Conservation (phyloP, 179 eudicot genomes). For the Kewa caespitosa region DNA sequence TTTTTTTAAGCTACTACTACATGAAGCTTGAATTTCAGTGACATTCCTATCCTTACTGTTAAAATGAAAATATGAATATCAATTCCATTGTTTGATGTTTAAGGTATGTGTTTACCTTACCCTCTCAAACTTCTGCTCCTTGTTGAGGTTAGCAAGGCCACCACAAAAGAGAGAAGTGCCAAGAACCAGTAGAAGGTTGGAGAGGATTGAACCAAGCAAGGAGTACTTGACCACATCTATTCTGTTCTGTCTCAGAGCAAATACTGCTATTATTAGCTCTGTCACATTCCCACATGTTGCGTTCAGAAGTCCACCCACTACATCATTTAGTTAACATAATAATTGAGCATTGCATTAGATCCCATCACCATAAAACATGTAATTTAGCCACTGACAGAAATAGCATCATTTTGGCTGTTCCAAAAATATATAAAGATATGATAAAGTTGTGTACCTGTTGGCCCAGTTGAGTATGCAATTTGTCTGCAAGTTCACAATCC, state of each 20-base stretch:
- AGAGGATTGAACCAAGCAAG: slow-evolving; percentile 83
- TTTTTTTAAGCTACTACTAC: no score
- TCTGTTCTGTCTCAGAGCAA: slow-evolving; percentile 61
- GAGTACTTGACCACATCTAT: slow-evolving; percentile 81
- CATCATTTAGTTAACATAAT: background rate
- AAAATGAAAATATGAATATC: no score
- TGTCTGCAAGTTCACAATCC: slow-evolving; percentile 55
- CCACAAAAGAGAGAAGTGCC: slow-evolving; percentile 85
- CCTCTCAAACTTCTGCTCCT: slow-evolving; percentile 77
- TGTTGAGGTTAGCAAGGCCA: slow-evolving; percentile 61
- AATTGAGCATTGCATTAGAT: no score
- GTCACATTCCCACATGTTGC: slow-evolving; percentile 97
- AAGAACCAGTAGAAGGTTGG: slow-evolving; percentile 86
- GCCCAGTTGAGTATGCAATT: slow-evolving; percentile 79
- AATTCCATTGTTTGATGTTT: background rate
- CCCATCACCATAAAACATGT: background rate
- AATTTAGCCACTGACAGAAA: no score
- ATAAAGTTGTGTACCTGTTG: no score
- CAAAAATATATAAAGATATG: no score
- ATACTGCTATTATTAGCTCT: slow-evolving; percentile 83
- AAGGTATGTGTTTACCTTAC: slow-evolving; percentile 30
- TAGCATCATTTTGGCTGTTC: background rate
- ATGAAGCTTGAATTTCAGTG: no score
- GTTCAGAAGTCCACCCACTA: slow-evolving; percentile 92
- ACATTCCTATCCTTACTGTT: no score